A percentile compares a stretch with the other conserved stretches of the same genome.
phyloP scores from a whole-genome alignment of 306 rosid species.

The Geum urbanum region DNA sequence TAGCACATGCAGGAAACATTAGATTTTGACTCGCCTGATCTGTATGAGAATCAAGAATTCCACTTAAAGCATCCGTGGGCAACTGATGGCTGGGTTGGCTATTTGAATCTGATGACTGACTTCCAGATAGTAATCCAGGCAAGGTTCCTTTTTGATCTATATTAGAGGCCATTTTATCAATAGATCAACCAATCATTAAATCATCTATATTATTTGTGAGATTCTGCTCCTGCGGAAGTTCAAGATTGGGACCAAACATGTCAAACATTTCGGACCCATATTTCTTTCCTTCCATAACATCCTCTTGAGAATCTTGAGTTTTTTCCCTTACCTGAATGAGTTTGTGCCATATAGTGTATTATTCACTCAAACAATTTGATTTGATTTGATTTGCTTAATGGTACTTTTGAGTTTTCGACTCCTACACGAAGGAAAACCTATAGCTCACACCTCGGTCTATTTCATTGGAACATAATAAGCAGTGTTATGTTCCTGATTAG shows the following conservation, averaged over 20 bases:
- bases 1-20: conserved; percentile 49
- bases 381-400: too few relatives aligned
- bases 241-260: conserved; percentile 55
- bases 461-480: too few relatives aligned
- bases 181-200: conserved; percentile 61
- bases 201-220: conserved; percentile 39
- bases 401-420: too few relatives aligned
- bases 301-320: conserved; percentile 30
- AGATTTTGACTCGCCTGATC: conserved; percentile 49
- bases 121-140: conserved; percentile 36
- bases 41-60: conserved; percentile 55
- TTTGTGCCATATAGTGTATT: too few relatives aligned
- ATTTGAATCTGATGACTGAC: conserved; percentile 48
- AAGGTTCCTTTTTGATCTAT: conserved; percentile 44
- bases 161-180: conserved; percentile 48
- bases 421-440: too few relatives aligned
- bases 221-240: conserved; percentile 34
- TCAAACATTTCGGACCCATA: conserved; percentile 56
- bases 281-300: conserved; percentile 33
- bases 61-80: conserved; percentile 41
- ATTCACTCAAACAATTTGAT: too few relatives aligned
- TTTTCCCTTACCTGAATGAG: too few relatives aligned
- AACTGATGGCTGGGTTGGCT: conserved; percentile 29
- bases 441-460: too few relatives aligned
- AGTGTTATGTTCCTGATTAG: too few relatives aligned